Evolutionary conservation across 306 rosid genomes (phyloP).

Genomic region (Arachis hypogaea): DNA sequence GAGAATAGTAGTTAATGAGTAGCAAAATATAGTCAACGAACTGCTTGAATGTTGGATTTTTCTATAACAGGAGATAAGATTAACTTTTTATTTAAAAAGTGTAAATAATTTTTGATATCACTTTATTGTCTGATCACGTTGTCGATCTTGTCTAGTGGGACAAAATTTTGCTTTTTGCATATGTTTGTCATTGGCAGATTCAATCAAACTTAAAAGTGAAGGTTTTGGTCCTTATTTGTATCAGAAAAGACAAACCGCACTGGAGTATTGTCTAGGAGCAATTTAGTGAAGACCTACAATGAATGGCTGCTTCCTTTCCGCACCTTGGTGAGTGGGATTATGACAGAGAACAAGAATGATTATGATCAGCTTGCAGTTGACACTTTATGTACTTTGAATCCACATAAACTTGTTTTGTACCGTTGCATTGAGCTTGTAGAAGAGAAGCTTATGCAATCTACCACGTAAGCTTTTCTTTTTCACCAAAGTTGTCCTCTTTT

Average conservation of each 20-base stretch:
- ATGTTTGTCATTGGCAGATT: no score
- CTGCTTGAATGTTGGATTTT: no score
- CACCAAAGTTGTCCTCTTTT: background rate
- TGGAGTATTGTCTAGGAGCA: no score
- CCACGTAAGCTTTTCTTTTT: constrained; percentile 20
- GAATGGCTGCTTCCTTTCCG: constrained; percentile 60
- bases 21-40: background rate
- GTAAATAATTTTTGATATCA: background rate
- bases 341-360: constrained; percentile 43
- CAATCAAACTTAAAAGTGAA: no score
- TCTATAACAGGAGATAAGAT: no score
- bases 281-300: background rate
- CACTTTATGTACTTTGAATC: constrained; percentile 65
- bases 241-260: no score
- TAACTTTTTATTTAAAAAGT: no score
- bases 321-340: constrained; percentile 46
- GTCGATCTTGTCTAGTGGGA: no score
- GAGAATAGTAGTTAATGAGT: background rate
- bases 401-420: constrained; percentile 78
- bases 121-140: background rate
- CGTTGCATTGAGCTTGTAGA: constrained; percentile 90
- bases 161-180: no score
- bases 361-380: constrained; percentile 36
- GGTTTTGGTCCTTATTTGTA: no score
- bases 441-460: constrained; percentile 55